phyloP scores from a whole-genome alignment of 306 rosid species.

The Pterocarpus santalinus region DNA sequence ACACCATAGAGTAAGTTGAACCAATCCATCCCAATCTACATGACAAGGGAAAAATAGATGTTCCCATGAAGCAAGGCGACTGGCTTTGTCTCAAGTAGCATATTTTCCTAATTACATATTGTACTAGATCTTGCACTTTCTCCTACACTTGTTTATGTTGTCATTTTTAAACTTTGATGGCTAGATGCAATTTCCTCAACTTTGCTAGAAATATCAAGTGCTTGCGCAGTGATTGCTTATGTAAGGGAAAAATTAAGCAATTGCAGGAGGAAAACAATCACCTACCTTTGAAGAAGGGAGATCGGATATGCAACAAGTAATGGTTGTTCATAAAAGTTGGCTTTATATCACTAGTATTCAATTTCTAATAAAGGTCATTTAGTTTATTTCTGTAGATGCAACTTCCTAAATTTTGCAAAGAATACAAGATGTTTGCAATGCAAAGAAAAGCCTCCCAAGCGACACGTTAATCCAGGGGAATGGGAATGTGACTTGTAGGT shows the following conservation, averaged over 20 bases:
- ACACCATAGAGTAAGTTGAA: conserved; percentile 36
- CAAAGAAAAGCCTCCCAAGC: conserved; percentile 83
- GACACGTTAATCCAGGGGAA: conserved; percentile 81
- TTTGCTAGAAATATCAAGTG: conserved; percentile 84
- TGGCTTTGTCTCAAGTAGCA: conserved; percentile 86
- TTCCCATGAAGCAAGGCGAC: conserved; percentile 76
- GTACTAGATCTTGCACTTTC: conserved; percentile 28
- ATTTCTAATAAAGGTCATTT: conserved; percentile 37
- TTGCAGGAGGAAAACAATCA: conserved; percentile 63
- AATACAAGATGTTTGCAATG: conserved; percentile 83
- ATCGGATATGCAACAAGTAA: conserved; percentile 85
- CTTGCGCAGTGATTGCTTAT: conserved; percentile 68
- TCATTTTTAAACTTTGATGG: conserved; percentile 35
- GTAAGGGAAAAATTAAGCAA: conserved; percentile 62
- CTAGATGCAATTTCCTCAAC: conserved; percentile 77
- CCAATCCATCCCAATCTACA: conserved; percentile 43
- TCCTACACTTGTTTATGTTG: conserved; percentile 31
- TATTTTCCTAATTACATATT: conserved; percentile 32
- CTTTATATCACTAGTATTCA: conserved; percentile 30
- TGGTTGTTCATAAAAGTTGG: conserved; percentile 43
- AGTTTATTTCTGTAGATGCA: conserved; percentile 67
- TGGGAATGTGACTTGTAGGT: conserved; percentile 95
- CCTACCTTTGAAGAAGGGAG: conserved; percentile 87
- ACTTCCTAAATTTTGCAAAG: conserved; percentile 86
- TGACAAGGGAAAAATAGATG: conserved; percentile 48